Base-by-base conservation (phyloP, 129 eudicot genomes). In the Silybum marianum region DNA sequence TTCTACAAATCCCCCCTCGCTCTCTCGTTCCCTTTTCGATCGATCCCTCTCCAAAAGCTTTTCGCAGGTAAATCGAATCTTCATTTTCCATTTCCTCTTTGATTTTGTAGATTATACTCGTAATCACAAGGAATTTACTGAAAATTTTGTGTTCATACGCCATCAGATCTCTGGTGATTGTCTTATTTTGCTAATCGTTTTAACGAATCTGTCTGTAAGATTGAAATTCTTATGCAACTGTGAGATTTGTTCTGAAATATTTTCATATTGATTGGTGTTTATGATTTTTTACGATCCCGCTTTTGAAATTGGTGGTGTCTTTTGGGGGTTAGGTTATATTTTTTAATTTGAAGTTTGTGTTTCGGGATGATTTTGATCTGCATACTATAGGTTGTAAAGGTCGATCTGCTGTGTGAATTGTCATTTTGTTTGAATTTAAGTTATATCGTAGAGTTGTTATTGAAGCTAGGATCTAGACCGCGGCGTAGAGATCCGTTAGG, bases 111-210 rank as follows among this genome's bases (percentile, higher is more conserved):
- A 32, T 82, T 32, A 48, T 46, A 68, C 26, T 71, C 32, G n/a
- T 76, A 28, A 66, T 44, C 36, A 9, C 4, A 34, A 75, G 10
- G 30, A 51, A 26, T n/a, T 44, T 83, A 9, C 1, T 68, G n/a
- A 7, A 44, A 73, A 30, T 28, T 42, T 38, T 44, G 18, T 72
- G 46, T 69, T 69, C 66, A 54, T 36, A 30, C 24, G 24, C 86
- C 68, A 71, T 82, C 81, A 82, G 78, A 83, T 83, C 82, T 83
- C 86, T 18, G 82, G 86, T 77, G 75, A 77, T 69, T 39, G 26
- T 23, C n/a, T 39, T 65, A 9, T 65, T 21, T 22, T 65, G 69
- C 18, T 21, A 65, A 65, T 65, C 42, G 76, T 9, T 72, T 72
- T 39, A 72, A 72, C 75, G 51, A 69, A 78, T 69, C 69, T 46